Percentiles rank a stretch among this genome's conserved stretches.
These are phyloP conservation scores for Melocanna baccifera DNA, from an alignment of 176 grass and related monocot genomes.

Conservation along the genomic window DNA sequence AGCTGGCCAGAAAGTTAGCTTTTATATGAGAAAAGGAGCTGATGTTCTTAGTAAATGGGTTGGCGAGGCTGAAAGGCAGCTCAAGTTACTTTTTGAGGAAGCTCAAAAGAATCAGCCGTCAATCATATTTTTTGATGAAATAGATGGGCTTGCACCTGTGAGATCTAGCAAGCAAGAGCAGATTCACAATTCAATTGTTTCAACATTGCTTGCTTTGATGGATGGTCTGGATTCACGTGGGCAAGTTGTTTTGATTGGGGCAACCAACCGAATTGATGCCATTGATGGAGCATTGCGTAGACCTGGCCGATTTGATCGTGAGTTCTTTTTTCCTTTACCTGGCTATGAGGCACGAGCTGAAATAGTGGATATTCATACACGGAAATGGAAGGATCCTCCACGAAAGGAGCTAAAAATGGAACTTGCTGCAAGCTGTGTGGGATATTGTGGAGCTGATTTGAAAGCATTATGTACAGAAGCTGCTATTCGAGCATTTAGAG, in stretches of 20 bases:
- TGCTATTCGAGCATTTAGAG: conserved; percentile 91
- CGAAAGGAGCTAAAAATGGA: conserved; percentile 78
- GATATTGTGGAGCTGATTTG: conserved; percentile 97
- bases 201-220: conserved; percentile 98
- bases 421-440: conserved; percentile 95
- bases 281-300: conserved; percentile 98
- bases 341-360: conserved; percentile 89
- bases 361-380: conserved; percentile 95
- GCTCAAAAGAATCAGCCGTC: conserved; percentile 98
- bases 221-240: conserved; percentile 98
- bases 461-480: conserved; percentile 98
- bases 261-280: conserved; percentile 97
- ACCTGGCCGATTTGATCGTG: conserved; percentile 95
- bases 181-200: conserved; percentile 99
- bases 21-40: conserved; percentile 99
- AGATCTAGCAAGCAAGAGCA: conserved; percentile 99
- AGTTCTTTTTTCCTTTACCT: conserved; percentile 96
- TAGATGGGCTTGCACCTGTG: conserved; percentile 97
- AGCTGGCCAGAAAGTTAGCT: conserved; percentile 96
- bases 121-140: conserved; percentile 99
- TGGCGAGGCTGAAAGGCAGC: conserved; percentile 96
- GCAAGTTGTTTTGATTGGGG: conserved; percentile 99
- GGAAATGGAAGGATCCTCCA: conserved; percentile 95
- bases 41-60: conserved; percentile 99
- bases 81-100: conserved; percentile 99